Percentiles rank a stretch among this genome's conserved stretches.
These are phyloP conservation scores for Cyberlindnera suaveolens DNA, from an alignment of 805 yeast species.

Conservation along the genomic window DNA sequence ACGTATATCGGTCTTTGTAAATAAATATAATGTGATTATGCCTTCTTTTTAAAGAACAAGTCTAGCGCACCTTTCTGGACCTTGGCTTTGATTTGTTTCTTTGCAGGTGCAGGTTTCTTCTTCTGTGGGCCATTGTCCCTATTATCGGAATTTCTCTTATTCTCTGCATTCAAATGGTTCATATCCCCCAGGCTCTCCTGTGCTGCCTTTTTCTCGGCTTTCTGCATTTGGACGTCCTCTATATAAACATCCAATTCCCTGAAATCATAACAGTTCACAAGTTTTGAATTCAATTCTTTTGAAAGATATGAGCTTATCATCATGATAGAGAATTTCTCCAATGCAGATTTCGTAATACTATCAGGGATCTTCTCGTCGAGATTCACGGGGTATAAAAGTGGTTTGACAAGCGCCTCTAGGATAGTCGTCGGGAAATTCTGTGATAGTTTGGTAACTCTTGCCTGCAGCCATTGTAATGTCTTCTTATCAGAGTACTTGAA, in stretches of 20 bases:
- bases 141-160: constrained; percentile 8
- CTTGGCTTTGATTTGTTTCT: constrained; percentile 37
- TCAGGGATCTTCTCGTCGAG: constrained; percentile 28
- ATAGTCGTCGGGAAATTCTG: constrained; percentile 33
- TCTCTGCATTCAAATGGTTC: constrained; percentile 20
- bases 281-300: constrained; percentile 13
- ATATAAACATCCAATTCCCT: constrained; percentile 25
- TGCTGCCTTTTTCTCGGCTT: constrained; percentile 24
- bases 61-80: constrained; percentile 66
- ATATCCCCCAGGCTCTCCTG: constrained; percentile 25
- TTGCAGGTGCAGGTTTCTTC: constrained; percentile 22
- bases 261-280: constrained; percentile 28
- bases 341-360: constrained; percentile 30
- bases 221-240: constrained; percentile 12
- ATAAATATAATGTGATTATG: not conserved
- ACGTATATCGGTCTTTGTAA: not conserved
- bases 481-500: constrained; percentile 37
- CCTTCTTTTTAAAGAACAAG: constrained; percentile 46
- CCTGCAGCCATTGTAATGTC: constrained; percentile 32
- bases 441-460: constrained; percentile 31
- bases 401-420: constrained; percentile 20
- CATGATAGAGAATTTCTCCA: constrained; percentile 37
- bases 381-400: constrained; percentile 23
- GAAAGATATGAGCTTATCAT: constrained; percentile 41
- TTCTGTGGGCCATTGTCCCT: constrained; percentile 20